These are phyloP conservation scores for Chalciporus pseudorubinellus DNA, from an alignment of 768 basidiomycete genomes.

Conservation along the genomic window DNA sequence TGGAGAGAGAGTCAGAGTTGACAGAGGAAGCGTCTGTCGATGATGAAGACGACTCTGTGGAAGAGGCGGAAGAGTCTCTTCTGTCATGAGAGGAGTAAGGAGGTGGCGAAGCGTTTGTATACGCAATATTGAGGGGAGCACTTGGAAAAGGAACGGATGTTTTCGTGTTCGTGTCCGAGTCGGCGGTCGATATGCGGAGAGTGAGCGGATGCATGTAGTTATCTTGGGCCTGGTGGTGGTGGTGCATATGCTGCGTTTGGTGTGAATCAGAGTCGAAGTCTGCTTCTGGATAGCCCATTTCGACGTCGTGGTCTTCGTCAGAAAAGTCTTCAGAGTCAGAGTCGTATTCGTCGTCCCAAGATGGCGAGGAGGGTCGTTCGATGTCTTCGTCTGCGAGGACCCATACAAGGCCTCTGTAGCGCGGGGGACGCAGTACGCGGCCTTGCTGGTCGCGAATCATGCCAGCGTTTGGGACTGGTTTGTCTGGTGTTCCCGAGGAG, in stretches of 20 bases:
- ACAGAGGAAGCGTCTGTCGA: slow-evolving; percentile 25
- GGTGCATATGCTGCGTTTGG: background rate
- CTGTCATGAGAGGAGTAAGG: slow-evolving; percentile 23
- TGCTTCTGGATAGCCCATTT: slow-evolving; percentile 31
- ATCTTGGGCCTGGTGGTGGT: background rate
- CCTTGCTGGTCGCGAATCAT: slow-evolving; percentile 27
- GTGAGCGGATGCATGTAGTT: slow-evolving; percentile 40
- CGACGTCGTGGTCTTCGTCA: slow-evolving; percentile 25
- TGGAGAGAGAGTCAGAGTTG: slow-evolving; percentile 16
- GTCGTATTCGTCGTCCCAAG: slow-evolving; percentile 29
- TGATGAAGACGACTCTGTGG: slow-evolving; percentile 17
- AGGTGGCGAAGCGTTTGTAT: background rate
- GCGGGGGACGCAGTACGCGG: slow-evolving; percentile 35
- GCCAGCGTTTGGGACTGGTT: slow-evolving; percentile 14
- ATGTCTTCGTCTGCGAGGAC: slow-evolving; percentile 76
- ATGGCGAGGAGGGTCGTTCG: slow-evolving; percentile 17
- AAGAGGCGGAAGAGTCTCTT: slow-evolving; percentile 30
- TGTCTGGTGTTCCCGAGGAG: slow-evolving; percentile 22
- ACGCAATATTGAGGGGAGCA: slow-evolving; percentile 14
- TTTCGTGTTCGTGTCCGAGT: slow-evolving; percentile 7
- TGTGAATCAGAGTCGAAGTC: slow-evolving; percentile 32
- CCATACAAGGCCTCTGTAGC: slow-evolving; percentile 78
- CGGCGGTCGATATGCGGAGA: slow-evolving; percentile 31
- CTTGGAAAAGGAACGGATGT: slow-evolving; percentile 10
- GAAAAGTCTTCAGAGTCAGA: slow-evolving; percentile 30